Base-by-base conservation (phyloP, 2,329 filamentous ascomycete genomes). In the Pestalotiopsis sp. region DNA sequence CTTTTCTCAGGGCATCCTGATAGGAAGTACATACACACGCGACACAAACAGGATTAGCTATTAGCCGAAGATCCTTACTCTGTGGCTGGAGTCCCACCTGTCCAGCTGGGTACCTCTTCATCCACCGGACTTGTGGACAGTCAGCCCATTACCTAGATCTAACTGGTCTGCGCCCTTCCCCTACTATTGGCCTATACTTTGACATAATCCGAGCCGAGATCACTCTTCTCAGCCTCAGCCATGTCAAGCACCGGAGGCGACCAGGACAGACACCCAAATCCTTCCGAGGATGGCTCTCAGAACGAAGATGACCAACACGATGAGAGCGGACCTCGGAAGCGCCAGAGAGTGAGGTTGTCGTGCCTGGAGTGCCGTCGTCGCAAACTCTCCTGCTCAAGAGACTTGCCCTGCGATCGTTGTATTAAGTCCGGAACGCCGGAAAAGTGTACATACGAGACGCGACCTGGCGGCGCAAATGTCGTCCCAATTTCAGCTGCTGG, bases 351-450 rank as follows among this genome's bases (percentile, higher is more conserved):
- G 60, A 82, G 88, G 17, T 82, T 90, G 58, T 89, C 86, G 62
- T 90, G 88, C 71, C 83, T 90, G 57, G 87, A 89, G 73, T 90
- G 88, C 73, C 86, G 88, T 57, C 83, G 87, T 66, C 83, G 88
- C 67, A 90, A 90, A 80, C 81, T 90, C 49, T 89, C 87, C 31
- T 90, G 88, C 76, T 88, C 89, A 77, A 83, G 88, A 70, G 87
- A 88, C 75, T 84, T 89, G 73, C 88, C 88, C 27, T 90, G 88
- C 75, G 87, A 89, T 77, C 85, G 88, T 61, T 90, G 88, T 77
- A 83, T 89, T 77, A 89, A 89, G 79, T 89, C 87, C 70, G 87
- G 87, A 73, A 90, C 87, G 36, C 84, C 87, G 23, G 87, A 89
- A 17, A 45, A 40, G 20, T 67, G 66, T 36, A 67, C 36, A 13